These are phyloP conservation scores for Sporisorium sorghi DNA, from an alignment of 1,284 basidiomycete genomes.

Conservation along the genomic window DNA sequence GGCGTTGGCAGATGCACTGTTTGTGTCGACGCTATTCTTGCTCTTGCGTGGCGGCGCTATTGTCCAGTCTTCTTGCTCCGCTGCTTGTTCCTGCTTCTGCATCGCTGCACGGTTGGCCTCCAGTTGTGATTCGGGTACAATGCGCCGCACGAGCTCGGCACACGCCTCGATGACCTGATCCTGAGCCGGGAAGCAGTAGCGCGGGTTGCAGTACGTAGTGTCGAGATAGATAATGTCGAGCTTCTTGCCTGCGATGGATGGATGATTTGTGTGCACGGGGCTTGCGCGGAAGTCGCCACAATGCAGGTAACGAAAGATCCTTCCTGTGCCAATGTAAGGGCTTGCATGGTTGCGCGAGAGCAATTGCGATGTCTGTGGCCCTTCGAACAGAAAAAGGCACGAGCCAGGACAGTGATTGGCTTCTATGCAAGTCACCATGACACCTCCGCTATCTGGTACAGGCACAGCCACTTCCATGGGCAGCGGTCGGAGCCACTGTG, in stretches of 20 bases:
- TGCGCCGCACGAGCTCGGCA: constrained; percentile 78
- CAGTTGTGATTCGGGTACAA: constrained; percentile 35
- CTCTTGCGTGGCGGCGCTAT: constrained; percentile 61
- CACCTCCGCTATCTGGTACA: constrained; percentile 85
- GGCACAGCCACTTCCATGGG: constrained; percentile 81
- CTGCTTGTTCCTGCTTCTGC: constrained; percentile 58
- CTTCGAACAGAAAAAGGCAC: constrained; percentile 91
- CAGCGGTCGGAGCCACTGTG: constrained; percentile 85
- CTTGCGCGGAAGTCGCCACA: constrained; percentile 80
- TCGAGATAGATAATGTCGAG: constrained; percentile 93
- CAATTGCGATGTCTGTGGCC: constrained; percentile 85
- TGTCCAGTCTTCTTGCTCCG: constrained; percentile 62
- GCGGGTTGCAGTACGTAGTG: constrained; percentile 94
- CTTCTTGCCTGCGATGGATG: constrained; percentile 56
- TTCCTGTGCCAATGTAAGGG: constrained; percentile 57
- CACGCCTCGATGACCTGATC: constrained; percentile 91
- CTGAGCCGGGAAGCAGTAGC: constrained; percentile 95
- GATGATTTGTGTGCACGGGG: constrained; percentile 58
- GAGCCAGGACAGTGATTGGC: constrained; percentile 96
- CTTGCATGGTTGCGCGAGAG: constrained; percentile 47
- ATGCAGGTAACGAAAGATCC: constrained; percentile 87
- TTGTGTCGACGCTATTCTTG: constrained; percentile 44
- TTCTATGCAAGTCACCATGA: constrained; percentile 91
- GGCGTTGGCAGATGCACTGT: constrained; percentile 45
- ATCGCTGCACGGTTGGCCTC: constrained; percentile 11